Percentiles rank a stretch among this genome's conserved stretches.
Conservation (phyloP, 169 alveolate species). For the Plasmodium cynomolgi region DNA sequence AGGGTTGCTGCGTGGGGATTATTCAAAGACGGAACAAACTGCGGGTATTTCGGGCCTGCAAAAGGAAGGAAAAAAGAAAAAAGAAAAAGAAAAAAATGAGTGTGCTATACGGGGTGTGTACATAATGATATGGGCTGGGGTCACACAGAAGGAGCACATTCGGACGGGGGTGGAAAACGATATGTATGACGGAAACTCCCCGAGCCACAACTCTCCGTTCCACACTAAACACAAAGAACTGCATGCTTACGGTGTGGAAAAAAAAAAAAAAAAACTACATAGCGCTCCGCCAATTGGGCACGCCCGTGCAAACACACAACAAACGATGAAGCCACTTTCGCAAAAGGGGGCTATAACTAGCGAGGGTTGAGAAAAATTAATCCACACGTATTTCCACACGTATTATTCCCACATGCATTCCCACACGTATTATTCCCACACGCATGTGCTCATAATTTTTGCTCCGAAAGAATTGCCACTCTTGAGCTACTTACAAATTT, state of each 20-base stretch:
- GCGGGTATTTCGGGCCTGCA: conserved; percentile 66
- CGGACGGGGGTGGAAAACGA: not conserved
- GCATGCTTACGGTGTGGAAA: not conserved
- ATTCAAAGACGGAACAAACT: conserved; percentile 58
- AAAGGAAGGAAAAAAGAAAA: not conserved
- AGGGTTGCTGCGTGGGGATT: conserved; percentile 61
- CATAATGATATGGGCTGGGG: conserved; percentile 4
- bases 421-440: not conserved
- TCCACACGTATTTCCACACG: not conserved
- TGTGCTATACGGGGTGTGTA: not conserved
- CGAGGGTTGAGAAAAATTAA: not conserved
- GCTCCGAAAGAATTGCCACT: not conserved
- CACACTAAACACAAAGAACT: not conserved
- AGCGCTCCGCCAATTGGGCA: not conserved
- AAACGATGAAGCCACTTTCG: not conserved
- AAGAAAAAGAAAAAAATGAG: not conserved
- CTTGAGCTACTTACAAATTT: conserved; percentile 55
- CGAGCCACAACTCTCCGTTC: not conserved
- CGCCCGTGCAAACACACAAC: not conserved
- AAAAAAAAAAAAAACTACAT: not conserved
- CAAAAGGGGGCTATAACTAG: not conserved
- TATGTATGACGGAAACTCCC: not conserved
- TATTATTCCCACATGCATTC: not conserved
- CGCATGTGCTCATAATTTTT: not conserved
- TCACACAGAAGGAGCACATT: not conserved